Evolutionary conservation across 192 early-diverging fungal genomes (phyloP).

Genomic region (Coemansia sp.): DNA sequence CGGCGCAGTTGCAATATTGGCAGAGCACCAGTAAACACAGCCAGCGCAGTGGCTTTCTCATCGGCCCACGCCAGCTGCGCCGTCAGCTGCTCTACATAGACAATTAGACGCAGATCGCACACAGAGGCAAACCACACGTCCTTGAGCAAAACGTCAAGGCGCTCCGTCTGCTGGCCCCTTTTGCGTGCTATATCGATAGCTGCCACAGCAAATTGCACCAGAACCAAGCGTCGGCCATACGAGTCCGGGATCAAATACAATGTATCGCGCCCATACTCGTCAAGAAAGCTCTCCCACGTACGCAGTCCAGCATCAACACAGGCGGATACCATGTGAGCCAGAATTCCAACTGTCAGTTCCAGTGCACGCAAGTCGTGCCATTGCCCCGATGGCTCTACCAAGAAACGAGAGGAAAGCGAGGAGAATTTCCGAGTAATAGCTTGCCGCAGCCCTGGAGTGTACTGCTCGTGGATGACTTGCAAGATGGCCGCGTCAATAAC

Average conservation of each 20-base stretch:
- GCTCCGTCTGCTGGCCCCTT: slow-evolving; percentile 11
- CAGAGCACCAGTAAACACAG: slow-evolving; percentile 18
- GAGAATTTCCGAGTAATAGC: slow-evolving; percentile 23
- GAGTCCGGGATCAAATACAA: slow-evolving; percentile 29
- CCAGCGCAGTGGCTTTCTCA: background rate
- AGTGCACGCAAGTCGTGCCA: slow-evolving; percentile 11
- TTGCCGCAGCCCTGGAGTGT: slow-evolving; percentile 30
- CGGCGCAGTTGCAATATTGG: slow-evolving; percentile 11
- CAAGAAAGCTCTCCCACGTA: slow-evolving; percentile 51
- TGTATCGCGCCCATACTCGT: slow-evolving; percentile 47
- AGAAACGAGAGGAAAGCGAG: slow-evolving; percentile 7
- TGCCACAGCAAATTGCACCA: slow-evolving; percentile 26
- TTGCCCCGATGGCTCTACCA: background rate
- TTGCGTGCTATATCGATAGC: slow-evolving; percentile 8
- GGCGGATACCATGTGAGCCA: slow-evolving; percentile 29
- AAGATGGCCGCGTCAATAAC: slow-evolving; percentile 10
- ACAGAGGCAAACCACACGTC: slow-evolving; percentile 45
- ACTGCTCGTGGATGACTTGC: slow-evolving; percentile 26
- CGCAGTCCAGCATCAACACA: slow-evolving; percentile 41
- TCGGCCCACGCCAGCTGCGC: slow-evolving; percentile 33
- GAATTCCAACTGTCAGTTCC: slow-evolving; percentile 1
- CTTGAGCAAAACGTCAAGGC: slow-evolving; percentile 11
- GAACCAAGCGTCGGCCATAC: slow-evolving; percentile 31
- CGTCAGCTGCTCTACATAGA: slow-evolving; percentile 26
- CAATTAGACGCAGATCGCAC: slow-evolving; percentile 27